Conservation (phyloP, 169 alveolate species). For the Amoebophrya sp. region DNA sequence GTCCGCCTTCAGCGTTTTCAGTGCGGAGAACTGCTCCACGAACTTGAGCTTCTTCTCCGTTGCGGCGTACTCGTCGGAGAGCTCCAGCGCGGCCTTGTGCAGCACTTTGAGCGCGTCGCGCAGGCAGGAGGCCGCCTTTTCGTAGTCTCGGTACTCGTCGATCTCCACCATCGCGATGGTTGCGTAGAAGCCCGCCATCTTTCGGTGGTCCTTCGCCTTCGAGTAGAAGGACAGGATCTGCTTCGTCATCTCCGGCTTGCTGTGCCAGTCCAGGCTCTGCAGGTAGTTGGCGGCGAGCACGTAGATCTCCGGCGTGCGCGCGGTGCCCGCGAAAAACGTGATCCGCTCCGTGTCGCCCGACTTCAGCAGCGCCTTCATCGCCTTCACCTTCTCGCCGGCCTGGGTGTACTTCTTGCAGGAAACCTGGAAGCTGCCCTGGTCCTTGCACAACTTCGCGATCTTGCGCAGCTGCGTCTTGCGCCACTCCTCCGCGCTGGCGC, state of each 20-base stretch:
- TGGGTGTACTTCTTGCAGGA: conserved; percentile 61
- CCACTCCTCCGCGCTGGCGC: conserved; percentile 37
- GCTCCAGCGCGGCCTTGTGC: background rate
- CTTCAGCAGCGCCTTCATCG: conserved; percentile 57
- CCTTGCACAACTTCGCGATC: conserved; percentile 45
- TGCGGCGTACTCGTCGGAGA: background rate
- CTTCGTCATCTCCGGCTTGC: conserved; percentile 60
- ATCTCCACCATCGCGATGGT: background rate
- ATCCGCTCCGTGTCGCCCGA: conserved; percentile 56
- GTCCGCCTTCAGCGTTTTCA: background rate
- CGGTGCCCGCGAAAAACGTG: conserved; percentile 56
- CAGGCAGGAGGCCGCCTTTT: background rate
- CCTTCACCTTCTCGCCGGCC: conserved; percentile 59
- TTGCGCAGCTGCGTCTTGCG: conserved; percentile 42
- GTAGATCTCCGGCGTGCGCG: conserved; percentile 57
- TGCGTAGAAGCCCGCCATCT: background rate
- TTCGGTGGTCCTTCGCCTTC: conserved; percentile 53
- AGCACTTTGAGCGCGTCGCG: background rate
- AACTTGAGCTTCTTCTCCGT: background rate
- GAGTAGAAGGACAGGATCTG: conserved; percentile 56
- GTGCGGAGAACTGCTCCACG: background rate
- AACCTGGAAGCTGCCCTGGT: conserved; percentile 49
- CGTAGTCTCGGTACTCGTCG: background rate
- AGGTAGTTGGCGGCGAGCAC: conserved; percentile 63
- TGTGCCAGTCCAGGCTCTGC: conserved; percentile 62